phyloP scores from a whole-genome alignment of 179 eudicot genomes.

The Corrigiola litoralis region DNA sequence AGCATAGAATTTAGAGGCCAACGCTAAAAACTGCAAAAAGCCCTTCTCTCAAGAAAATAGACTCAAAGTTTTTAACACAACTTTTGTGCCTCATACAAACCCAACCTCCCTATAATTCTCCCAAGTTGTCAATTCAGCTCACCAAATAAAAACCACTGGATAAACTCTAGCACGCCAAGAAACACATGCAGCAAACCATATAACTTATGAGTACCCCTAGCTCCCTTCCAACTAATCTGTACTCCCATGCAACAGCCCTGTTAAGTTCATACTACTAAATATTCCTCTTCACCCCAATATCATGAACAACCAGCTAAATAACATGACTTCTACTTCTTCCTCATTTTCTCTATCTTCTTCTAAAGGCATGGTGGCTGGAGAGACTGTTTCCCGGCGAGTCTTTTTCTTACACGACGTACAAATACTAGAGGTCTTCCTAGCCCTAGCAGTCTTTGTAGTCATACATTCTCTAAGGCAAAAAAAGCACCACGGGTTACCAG shows the following conservation, averaged over 20 bases:
- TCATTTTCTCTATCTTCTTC: conserved; percentile 8
- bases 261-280: conserved; percentile 4
- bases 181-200: conserved; percentile 27
- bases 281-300: conserved; percentile 22
- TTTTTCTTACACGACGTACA: conserved; percentile 43
- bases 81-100: background rate
- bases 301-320: conserved; percentile 26
- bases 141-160: conserved; percentile 57
- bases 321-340: conserved; percentile 11
- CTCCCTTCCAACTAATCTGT: conserved; percentile 30
- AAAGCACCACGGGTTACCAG: conserved; percentile 58
- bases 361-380: background rate
- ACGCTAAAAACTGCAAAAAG: background rate
- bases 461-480: conserved; percentile 59
- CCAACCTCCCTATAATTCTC: background rate
- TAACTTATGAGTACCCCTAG: conserved; percentile 38
- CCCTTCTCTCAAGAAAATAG: conserved; percentile 1
- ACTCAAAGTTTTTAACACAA: background rate
- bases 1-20: background rate
- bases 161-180: conserved; percentile 50
- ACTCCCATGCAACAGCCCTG: conserved; percentile 19
- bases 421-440: conserved; percentile 48
- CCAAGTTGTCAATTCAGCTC: conserved; percentile 44
- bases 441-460: conserved; percentile 48
- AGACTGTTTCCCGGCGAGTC: background rate